Evolutionary conservation across 2,329 filamentous ascomycete species (phyloP).

Genomic region (Xylariaceae sp.): DNA sequence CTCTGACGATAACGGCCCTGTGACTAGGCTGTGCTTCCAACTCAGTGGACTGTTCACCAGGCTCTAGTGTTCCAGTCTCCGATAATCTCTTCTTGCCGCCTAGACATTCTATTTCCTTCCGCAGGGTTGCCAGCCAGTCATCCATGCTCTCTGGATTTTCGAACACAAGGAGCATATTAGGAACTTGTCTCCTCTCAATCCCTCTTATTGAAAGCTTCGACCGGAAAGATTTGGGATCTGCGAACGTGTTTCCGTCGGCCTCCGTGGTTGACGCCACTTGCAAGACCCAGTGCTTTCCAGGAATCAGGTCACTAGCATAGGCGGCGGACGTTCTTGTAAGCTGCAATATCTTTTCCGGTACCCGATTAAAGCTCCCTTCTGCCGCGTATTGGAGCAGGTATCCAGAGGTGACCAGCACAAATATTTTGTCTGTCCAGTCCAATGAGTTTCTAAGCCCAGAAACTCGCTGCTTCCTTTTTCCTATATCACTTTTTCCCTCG

Average conservation of each 20-base stretch:
- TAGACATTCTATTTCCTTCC: constrained; percentile 71
- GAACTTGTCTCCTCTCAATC: constrained; percentile 61
- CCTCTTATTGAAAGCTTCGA: constrained; percentile 67
- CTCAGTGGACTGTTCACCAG: constrained; percentile 44
- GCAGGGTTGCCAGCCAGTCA: constrained; percentile 71
- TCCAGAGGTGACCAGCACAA: constrained; percentile 72
- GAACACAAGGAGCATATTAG: constrained; percentile 74
- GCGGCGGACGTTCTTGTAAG: constrained; percentile 77
- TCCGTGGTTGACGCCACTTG: constrained; percentile 73
- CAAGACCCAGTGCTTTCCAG: constrained; percentile 79
- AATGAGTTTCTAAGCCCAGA: constrained; percentile 52
- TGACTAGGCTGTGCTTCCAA: constrained; percentile 51
- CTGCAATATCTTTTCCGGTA: constrained; percentile 76
- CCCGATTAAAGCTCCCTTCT: constrained; percentile 71
- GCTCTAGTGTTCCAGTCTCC: constrained; percentile 62
- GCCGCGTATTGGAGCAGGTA: constrained; percentile 77
- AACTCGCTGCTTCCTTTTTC: constrained; percentile 54
- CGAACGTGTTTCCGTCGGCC: constrained; percentile 56
- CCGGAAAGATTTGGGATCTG: constrained; percentile 66
- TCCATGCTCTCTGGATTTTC: constrained; percentile 78
- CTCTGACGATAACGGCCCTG: constrained; percentile 54
- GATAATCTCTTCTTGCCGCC: constrained; percentile 69
- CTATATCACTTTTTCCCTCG: constrained; percentile 48
- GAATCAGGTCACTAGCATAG: constrained; percentile 80
- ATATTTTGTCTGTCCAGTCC: constrained; percentile 75